Conservation (phyloP, 306 rosid species). For the Dalbergia oliveri region DNA sequence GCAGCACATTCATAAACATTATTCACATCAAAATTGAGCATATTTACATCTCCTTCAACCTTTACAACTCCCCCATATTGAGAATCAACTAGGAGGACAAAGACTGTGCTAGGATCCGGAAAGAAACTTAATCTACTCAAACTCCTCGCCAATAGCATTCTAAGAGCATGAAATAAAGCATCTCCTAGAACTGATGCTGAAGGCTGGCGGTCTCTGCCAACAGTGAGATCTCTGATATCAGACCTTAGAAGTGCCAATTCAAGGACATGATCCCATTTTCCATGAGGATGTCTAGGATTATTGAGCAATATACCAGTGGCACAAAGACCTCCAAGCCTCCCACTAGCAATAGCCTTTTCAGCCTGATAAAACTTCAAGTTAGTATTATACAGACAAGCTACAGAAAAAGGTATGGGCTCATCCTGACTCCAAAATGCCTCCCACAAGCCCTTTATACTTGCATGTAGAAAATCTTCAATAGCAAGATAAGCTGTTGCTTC, state of each 20-base stretch:
- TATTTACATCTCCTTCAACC: conserved; percentile 94
- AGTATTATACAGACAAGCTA: conserved; percentile 72
- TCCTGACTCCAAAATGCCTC: conserved; percentile 97
- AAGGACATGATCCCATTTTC: conserved; percentile 93
- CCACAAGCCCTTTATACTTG: conserved; percentile 93
- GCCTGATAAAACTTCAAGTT: conserved; percentile 91
- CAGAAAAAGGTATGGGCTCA: conserved; percentile 92
- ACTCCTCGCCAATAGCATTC: conserved; percentile 85
- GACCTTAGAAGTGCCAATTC: conserved; percentile 85
- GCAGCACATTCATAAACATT: conserved; percentile 93
- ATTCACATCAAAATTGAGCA: conserved; percentile 78
- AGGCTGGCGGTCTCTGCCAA: conserved; percentile 66
- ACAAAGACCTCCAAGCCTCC: conserved; percentile 85
- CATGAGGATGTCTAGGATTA: conserved; percentile 90
- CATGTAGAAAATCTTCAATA: conserved; percentile 93
- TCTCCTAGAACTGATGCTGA: conserved; percentile 76
- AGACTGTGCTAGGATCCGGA: conserved; percentile 69
- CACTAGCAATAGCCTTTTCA: conserved; percentile 86
- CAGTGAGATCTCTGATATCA: conserved; percentile 69
- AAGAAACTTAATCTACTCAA: conserved; percentile 74
- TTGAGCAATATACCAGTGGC: conserved; percentile 83
- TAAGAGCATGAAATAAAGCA: conserved; percentile 87
- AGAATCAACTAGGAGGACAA: conserved; percentile 87
- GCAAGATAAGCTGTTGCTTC: conserved; percentile 96
- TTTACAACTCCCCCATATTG: conserved; percentile 92